Evolutionary conservation across 495 filamentous ascomycete genomes (phyloP).

Genomic region (Penicillium angulare): DNA sequence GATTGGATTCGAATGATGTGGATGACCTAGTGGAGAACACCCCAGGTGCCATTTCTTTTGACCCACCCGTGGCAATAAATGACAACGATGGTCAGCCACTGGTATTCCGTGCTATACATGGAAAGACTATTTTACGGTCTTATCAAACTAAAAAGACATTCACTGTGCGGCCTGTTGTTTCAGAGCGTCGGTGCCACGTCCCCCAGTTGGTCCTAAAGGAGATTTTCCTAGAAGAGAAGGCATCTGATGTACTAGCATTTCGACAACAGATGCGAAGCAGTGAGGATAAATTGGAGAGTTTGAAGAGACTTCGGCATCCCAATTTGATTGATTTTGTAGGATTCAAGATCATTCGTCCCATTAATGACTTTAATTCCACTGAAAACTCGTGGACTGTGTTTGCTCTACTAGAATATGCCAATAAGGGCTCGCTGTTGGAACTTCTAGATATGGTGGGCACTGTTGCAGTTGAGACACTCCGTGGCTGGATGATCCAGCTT

Average conservation of each 20-base stretch:
- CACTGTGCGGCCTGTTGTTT: slow-evolving; percentile 63
- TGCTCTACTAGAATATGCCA: slow-evolving; percentile 72
- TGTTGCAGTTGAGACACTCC: slow-evolving; percentile 68
- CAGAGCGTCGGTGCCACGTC: slow-evolving; percentile 45
- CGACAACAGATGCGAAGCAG: slow-evolving; percentile 53
- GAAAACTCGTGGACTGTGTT: slow-evolving; percentile 69
- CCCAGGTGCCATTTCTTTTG: slow-evolving; percentile 60
- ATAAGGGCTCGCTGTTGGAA: slow-evolving; percentile 80
- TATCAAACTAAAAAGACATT: slow-evolving; percentile 57
- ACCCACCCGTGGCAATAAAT: slow-evolving; percentile 62
- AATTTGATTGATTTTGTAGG: slow-evolving; percentile 76
- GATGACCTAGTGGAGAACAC: slow-evolving; percentile 38
- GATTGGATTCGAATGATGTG: slow-evolving; percentile 28
- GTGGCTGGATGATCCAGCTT: slow-evolving; percentile 85
- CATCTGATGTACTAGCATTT: slow-evolving; percentile 47
- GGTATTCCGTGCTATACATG: slow-evolving; percentile 62
- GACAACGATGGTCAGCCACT: slow-evolving; percentile 55
- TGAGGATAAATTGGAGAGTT: slow-evolving; percentile 71
- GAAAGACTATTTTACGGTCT: slow-evolving; percentile 58
- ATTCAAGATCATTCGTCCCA: slow-evolving; percentile 65
- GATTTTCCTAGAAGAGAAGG: slow-evolving; percentile 35
- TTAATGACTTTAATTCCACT: slow-evolving; percentile 21
- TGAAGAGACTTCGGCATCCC: slow-evolving; percentile 73
- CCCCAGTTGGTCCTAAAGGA: slow-evolving; percentile 70
- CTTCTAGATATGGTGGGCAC: slow-evolving; percentile 73